Percentiles rank a stretch among this genome's conserved stretches.
These are phyloP conservation scores for Aristolochia contorta DNA, from an alignment of 164 flowering plant genomes.

Conservation along the genomic window DNA sequence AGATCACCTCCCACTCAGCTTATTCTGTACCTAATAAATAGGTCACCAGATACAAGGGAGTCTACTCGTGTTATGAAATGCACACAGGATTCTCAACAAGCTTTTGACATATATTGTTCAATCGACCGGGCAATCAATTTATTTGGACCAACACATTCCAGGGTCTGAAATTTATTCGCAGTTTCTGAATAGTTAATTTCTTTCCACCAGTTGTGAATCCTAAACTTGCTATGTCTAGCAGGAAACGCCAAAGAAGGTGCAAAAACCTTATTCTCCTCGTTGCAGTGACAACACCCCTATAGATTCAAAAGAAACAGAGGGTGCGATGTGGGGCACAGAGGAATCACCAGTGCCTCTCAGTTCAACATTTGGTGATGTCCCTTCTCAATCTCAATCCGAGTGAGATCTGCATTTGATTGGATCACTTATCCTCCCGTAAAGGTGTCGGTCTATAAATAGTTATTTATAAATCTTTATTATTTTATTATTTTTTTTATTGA, in stretches of 20 bases:
- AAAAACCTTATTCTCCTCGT: slow-evolving; percentile 77
- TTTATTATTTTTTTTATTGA: no score
- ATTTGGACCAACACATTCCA: slow-evolving; percentile 57
- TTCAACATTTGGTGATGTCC: slow-evolving; percentile 52
- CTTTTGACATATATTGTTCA: slow-evolving; percentile 58
- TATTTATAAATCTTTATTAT: no score
- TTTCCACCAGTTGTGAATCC: no score
- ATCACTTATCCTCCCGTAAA: no score
- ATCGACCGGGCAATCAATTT: slow-evolving; percentile 69
- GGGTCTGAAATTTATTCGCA: slow-evolving; percentile 32
- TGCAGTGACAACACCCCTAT: slow-evolving; percentile 19
- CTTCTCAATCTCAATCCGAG: slow-evolving; percentile 3
- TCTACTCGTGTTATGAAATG: slow-evolving; percentile 67
- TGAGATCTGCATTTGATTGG: neutral
- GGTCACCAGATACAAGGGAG: slow-evolving; percentile 56
- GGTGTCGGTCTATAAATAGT: no score
- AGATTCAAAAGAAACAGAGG: slow-evolving; percentile 26
- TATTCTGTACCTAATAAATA: slow-evolving; percentile 47
- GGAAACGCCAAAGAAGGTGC: slow-evolving; percentile 52
- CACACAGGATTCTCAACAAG: slow-evolving; percentile 60
- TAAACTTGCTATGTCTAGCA: slow-evolving; percentile 17
- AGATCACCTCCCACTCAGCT: slow-evolving; percentile 63
- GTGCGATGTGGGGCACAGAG: slow-evolving; percentile 37
- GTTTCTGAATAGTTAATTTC: no score
- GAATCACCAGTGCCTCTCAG: slow-evolving; percentile 44